Evolutionary conservation across 371 early-diverging fungal genomes (phyloP).

Genomic region (Mortierella sp.): DNA sequence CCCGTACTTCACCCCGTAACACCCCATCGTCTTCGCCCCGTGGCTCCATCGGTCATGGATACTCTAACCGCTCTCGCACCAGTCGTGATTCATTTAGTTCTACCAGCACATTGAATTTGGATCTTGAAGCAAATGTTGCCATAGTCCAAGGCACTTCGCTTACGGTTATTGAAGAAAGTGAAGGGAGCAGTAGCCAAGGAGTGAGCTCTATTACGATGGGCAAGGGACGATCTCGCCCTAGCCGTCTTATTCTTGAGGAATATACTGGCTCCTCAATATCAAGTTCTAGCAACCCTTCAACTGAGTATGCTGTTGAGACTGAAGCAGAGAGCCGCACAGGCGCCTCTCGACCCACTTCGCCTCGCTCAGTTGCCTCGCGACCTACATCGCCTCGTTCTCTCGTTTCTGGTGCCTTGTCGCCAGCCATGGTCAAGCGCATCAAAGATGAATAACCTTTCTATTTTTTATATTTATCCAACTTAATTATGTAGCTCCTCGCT

Average conservation of each 20-base stretch:
- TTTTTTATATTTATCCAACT: not conserved
- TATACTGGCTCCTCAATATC: constrained; percentile 10
- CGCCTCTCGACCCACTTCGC: constrained; percentile 42
- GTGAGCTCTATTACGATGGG: constrained; percentile 1
- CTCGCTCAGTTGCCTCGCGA: constrained; percentile 42
- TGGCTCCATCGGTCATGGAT: constrained; percentile 33
- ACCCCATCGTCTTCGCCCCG: constrained; percentile 46
- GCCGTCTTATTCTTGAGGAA: constrained; percentile 41
- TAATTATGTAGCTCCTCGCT: not conserved
- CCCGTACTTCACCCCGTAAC: constrained; percentile 42
- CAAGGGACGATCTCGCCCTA: constrained; percentile 45
- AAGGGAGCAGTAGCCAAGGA: constrained; percentile 8
- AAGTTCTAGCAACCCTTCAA: constrained; percentile 27
- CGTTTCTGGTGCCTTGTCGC: constrained; percentile 35
- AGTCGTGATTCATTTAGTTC: constrained; percentile 42
- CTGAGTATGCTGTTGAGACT: constrained; percentile 11
- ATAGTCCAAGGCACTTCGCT: constrained; percentile 30
- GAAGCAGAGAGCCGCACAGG: constrained; percentile 5
- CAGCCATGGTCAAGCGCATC: constrained; percentile 46
- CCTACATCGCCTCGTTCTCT: constrained; percentile 49
- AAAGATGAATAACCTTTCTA: constrained; percentile 36
- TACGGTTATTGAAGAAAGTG: constrained; percentile 31
- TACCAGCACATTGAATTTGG: constrained; percentile 43
- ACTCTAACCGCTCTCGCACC: constrained; percentile 22
- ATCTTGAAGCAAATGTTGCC: constrained; percentile 36